These are phyloP conservation scores for Cladosporium sp. DNA, from an alignment of 2,329 filamentous ascomycete species.

Conservation along the genomic window DNA sequence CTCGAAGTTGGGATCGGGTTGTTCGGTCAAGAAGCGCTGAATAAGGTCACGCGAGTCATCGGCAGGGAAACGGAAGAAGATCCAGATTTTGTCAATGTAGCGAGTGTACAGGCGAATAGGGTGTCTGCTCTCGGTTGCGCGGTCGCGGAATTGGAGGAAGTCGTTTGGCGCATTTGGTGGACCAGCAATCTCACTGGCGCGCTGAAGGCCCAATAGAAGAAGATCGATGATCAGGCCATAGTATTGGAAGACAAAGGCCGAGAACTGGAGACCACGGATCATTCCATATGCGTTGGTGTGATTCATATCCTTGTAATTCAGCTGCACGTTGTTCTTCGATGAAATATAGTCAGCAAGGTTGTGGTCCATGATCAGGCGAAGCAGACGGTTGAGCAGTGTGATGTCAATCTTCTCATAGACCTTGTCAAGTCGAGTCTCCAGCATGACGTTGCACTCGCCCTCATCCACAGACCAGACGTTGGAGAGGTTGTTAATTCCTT, in stretches of 20 bases:
- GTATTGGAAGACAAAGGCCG: constrained; percentile 97
- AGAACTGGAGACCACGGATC: constrained; percentile 97
- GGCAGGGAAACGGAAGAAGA: constrained; percentile 88
- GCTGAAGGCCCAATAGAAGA: constrained; percentile 83
- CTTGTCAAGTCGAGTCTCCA: constrained; percentile 97
- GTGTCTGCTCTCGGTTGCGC: constrained; percentile 85
- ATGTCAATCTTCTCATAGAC: constrained; percentile 99
- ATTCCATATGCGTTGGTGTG: constrained; percentile 98
- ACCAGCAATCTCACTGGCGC: constrained; percentile 96
- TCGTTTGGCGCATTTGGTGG: constrained; percentile 93
- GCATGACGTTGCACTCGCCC: constrained; percentile 97
- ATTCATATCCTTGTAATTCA: constrained; percentile 99
- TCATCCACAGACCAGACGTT: constrained; percentile 92
- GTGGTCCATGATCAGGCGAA: constrained; percentile 97
- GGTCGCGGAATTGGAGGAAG: constrained; percentile 93
- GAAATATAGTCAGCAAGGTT: constrained; percentile 99
- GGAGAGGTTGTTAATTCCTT: constrained; percentile 96
- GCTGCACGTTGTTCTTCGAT: constrained; percentile 97
- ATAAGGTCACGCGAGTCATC: constrained; percentile 95
- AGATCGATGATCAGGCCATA: constrained; percentile 95
- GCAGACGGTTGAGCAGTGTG: constrained; percentile 85
- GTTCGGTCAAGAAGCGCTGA: constrained; percentile 94
- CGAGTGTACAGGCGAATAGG: constrained; percentile 96
- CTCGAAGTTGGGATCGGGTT: constrained; percentile 97
- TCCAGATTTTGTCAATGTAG: constrained; percentile 98